These are phyloP conservation scores for Trifolium repens DNA, from an alignment of 306 rosid genomes.

Conservation along the genomic window DNA sequence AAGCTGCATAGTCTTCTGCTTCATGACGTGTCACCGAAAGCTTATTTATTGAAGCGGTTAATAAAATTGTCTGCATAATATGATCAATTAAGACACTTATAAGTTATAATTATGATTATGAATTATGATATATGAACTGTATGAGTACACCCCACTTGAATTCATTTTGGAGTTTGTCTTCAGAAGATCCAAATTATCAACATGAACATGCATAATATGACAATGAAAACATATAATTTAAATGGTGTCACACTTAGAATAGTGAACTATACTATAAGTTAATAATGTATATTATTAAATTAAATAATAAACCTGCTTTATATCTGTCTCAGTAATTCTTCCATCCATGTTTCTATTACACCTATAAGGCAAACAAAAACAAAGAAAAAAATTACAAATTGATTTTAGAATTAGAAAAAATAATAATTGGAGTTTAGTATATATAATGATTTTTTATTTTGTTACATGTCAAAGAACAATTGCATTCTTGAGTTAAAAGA, in stretches of 20 bases:
- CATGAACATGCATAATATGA: conserved; percentile 4
- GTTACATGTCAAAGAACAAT: conserved; percentile 79
- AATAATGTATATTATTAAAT: background rate
- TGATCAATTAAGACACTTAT: conserved; percentile 24
- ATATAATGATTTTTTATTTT: background rate
- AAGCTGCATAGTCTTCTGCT: conserved; percentile 72
- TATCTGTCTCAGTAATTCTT: conserved; percentile 62
- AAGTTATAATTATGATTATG: background rate
- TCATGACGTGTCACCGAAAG: conserved; percentile 73
- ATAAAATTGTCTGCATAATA: conserved; percentile 56
- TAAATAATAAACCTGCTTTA: conserved; percentile 63
- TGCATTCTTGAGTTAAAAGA: conserved; percentile 59
- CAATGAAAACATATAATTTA: background rate
- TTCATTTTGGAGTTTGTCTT: conserved; percentile 52
- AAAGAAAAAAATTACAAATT: conserved; percentile 14
- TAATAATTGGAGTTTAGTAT: background rate
- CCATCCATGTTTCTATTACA: conserved; percentile 82
- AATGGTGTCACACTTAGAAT: conserved; percentile 3
- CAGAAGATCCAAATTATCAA: conserved; percentile 25
- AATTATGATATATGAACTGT: background rate
- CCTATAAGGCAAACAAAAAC: conserved; percentile 50
- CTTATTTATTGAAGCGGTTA: conserved; percentile 75
- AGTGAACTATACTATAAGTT: background rate
- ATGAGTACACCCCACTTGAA: background rate
- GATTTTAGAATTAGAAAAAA: background rate